Evolutionary conservation across 2,329 filamentous ascomycete genomes (phyloP).

Genomic region (Nectriaceae sp.): DNA sequence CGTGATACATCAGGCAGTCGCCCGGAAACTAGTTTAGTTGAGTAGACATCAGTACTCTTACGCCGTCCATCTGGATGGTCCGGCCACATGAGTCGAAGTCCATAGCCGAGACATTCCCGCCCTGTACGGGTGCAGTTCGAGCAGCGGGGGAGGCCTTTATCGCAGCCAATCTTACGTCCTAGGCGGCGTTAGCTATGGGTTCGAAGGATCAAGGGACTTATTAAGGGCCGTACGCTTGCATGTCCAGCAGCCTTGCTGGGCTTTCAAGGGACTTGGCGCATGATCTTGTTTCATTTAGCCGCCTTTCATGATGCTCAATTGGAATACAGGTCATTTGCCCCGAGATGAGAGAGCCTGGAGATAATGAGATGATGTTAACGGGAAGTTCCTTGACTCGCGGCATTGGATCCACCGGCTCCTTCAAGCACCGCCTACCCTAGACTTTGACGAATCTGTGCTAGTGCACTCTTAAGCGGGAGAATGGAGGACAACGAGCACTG

Average conservation of each 20-base stretch:
- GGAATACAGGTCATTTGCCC: no score
- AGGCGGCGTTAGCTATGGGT: conserved; percentile 3
- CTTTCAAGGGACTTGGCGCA: no score
- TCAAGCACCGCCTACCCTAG: no score
- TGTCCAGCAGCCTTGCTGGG: conserved; percentile 15
- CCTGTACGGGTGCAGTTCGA: conserved; percentile 45
- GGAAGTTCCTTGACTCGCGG: no score
- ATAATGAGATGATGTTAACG: no score
- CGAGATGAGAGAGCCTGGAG: no score
- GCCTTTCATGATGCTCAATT: no score
- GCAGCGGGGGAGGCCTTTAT: conserved; percentile 44
- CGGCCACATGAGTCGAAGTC: conserved; percentile 48
- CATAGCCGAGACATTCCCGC: conserved; percentile 46
- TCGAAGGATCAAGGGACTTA: background rate
- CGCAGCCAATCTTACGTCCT: conserved; percentile 52
- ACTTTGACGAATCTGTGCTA: no score
- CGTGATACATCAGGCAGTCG: conserved; percentile 15
- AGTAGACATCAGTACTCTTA: background rate
- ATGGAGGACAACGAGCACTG: no score
- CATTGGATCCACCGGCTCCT: no score
- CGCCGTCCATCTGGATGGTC: conserved; percentile 48
- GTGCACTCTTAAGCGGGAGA: no score
- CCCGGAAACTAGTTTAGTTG: background rate
- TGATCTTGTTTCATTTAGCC: no score
- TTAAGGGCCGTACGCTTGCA: conserved; percentile 10